Evolutionary conservation across 768 basidiomycete genomes (phyloP).

Genomic region (Ramaria sp.): DNA sequence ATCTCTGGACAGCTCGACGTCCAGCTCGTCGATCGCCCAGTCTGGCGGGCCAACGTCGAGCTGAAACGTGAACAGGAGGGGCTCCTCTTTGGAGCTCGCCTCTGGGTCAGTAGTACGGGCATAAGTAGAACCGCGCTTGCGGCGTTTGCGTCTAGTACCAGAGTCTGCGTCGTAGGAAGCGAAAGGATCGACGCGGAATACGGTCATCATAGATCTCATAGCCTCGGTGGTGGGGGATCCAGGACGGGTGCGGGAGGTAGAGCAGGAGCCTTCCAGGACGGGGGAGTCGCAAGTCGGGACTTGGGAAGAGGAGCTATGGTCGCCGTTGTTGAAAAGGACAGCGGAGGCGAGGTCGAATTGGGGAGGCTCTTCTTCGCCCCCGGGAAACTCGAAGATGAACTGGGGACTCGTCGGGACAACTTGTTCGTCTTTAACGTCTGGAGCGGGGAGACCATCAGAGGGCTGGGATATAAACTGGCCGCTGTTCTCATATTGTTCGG

Average conservation of each 20-base stretch:
- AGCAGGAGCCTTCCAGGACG: background rate
- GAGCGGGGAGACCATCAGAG: background rate
- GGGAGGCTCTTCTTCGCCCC: background rate
- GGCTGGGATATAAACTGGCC: too few species aligned
- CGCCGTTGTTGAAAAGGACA: background rate
- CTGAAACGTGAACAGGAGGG: slow-evolving; percentile 8
- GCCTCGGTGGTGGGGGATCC: slow-evolving; percentile 6
- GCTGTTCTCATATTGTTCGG: background rate
- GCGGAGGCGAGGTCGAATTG: background rate
- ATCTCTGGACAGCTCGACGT: background rate
- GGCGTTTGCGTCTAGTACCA: background rate
- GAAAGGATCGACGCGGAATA: slow-evolving; percentile 8
- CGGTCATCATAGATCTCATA: slow-evolving; percentile 8
- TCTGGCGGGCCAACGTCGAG: background rate
- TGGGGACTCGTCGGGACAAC: background rate
- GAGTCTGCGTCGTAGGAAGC: slow-evolving; percentile 6
- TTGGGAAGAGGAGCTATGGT: background rate
- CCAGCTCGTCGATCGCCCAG: background rate
- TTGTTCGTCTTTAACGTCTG: background rate
- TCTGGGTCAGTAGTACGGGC: slow-evolving; percentile 3
- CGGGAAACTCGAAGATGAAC: slow-evolving; percentile 8
- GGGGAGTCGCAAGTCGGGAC: background rate
- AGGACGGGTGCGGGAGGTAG: background rate
- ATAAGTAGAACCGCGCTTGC: slow-evolving; percentile 3
- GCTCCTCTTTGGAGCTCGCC: slow-evolving; percentile 1